phyloP scores from a whole-genome alignment of 2,329 filamentous ascomycete species.

The Lomentospora prolificans region DNA sequence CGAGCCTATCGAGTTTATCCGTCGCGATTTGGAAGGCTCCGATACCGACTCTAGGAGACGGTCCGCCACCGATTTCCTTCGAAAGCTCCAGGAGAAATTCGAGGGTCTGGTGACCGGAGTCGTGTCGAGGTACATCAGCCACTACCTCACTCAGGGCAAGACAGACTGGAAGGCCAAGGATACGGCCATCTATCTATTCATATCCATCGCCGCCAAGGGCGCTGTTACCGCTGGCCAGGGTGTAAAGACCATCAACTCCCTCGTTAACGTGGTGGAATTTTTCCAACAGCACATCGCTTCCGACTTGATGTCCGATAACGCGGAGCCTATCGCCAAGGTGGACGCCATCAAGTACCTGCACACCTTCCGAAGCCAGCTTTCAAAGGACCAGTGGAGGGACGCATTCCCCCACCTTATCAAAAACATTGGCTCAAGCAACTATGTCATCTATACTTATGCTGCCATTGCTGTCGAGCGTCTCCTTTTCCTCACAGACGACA shows the following conservation, averaged over 20 bases:
- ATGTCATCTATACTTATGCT: slow-evolving; percentile 95
- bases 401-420: slow-evolving; percentile 86
- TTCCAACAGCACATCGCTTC: slow-evolving; percentile 86
- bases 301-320: slow-evolving; percentile 66
- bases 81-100: slow-evolving; percentile 81
- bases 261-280: slow-evolving; percentile 85
- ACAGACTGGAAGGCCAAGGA: slow-evolving; percentile 95
- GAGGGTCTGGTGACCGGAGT: slow-evolving; percentile 75
- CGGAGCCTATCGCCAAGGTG: slow-evolving; percentile 84
- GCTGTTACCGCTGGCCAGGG: slow-evolving; percentile 78
- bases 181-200: slow-evolving; percentile 93
- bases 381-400: slow-evolving; percentile 81
- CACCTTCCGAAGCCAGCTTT: slow-evolving; percentile 90
- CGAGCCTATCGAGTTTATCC: slow-evolving; percentile 96
- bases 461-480: slow-evolving; percentile 94
- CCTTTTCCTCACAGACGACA: slow-evolving; percentile 69
- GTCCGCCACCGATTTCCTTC: slow-evolving; percentile 89
- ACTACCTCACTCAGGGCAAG: slow-evolving; percentile 73
- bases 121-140: slow-evolving; percentile 78
- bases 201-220: slow-evolving; percentile 88
- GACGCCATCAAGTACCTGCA: slow-evolving; percentile 98
- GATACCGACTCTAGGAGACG: slow-evolving; percentile 88
- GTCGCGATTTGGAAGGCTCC: slow-evolving; percentile 87
- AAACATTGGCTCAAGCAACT: slow-evolving; percentile 81
- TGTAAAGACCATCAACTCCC: slow-evolving; percentile 79